Evolutionary conservation across 495 filamentous ascomycete genomes (phyloP).

Genomic region (Parmelia sp.): DNA sequence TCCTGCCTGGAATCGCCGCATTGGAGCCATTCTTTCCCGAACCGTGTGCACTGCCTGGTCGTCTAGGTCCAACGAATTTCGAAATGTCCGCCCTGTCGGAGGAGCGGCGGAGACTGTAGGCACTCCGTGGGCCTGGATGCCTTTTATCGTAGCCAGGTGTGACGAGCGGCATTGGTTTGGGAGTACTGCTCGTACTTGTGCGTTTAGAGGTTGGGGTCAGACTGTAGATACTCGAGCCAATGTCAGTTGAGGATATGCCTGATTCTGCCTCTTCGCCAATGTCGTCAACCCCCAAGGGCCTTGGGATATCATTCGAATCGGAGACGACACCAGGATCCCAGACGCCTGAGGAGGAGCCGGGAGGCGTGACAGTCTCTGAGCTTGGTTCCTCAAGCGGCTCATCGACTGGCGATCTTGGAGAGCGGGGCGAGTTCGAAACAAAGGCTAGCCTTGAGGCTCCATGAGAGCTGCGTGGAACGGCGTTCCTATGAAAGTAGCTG

Average conservation of each 20-base stretch:
- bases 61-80: slow-evolving; percentile 38
- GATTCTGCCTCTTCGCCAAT: slow-evolving; percentile 14
- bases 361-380: slow-evolving; percentile 38
- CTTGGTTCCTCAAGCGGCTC: slow-evolving; percentile 35
- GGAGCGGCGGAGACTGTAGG: slow-evolving; percentile 44
- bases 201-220: slow-evolving; percentile 31
- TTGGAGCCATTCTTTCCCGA: slow-evolving; percentile 16
- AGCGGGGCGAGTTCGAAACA: slow-evolving; percentile 36
- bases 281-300: slow-evolving; percentile 10
- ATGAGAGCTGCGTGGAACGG: slow-evolving; percentile 42
- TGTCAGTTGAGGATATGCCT: slow-evolving; percentile 31
- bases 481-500: slow-evolving; percentile 35
- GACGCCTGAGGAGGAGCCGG: slow-evolving; percentile 46
- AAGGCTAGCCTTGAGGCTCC: slow-evolving; percentile 40
- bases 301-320: not conserved
- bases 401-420: slow-evolving; percentile 34
- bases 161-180: slow-evolving; percentile 43
- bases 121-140: slow-evolving; percentile 39
- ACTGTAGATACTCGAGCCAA: slow-evolving; percentile 38
- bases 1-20: slow-evolving; percentile 23
- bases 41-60: slow-evolving; percentile 33
- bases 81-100: slow-evolving; percentile 41
- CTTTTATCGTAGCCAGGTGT: slow-evolving; percentile 41
- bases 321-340: slow-evolving; percentile 39
- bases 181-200: slow-evolving; percentile 38